phyloP scores from a whole-genome alignment of 345 rosid species.

The Pugionium cornutum region DNA sequence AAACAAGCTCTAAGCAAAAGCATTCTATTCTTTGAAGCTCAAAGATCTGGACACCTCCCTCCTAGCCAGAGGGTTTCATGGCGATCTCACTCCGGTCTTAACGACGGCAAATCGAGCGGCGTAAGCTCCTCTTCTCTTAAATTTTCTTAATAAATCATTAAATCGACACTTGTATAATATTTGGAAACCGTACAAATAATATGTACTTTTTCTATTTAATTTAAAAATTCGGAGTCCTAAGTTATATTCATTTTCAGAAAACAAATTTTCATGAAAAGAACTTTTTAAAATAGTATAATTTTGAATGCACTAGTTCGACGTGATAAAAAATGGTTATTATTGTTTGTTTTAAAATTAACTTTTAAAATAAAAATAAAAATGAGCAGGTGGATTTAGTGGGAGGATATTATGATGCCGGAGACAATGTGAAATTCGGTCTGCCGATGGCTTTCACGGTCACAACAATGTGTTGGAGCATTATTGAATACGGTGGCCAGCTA shows the following conservation, averaged over 20 bases:
- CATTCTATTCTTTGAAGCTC: constrained; percentile 95
- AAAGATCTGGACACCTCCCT: constrained; percentile 91
- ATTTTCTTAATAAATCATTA: not conserved
- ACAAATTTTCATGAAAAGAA: no score
- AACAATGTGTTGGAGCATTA: constrained; percentile 69
- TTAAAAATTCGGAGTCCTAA: no score
- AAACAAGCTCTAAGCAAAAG: constrained; percentile 82
- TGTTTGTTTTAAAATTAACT: not conserved
- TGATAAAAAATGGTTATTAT: not conserved
- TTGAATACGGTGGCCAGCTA: constrained; percentile 62
- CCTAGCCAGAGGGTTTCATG: constrained; percentile 78
- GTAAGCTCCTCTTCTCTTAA: constrained; percentile 46
- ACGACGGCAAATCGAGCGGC: constrained; percentile 91
- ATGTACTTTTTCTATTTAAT: no score
- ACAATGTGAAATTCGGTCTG: constrained; percentile 77
- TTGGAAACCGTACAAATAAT: not conserved
- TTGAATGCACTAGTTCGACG: not conserved
- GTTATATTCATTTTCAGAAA: no score
- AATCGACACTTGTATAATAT: not conserved
- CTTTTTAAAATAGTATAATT: no score
- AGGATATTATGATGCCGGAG: constrained; percentile 88
- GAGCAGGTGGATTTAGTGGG: constrained; percentile 60
- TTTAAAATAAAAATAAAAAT: not conserved
- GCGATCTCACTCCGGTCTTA: constrained; percentile 85
- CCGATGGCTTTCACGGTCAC: constrained; percentile 87